Evolutionary conservation across 179 eudicot species (phyloP).

Genomic region (Heliamphora pulchella): DNA sequence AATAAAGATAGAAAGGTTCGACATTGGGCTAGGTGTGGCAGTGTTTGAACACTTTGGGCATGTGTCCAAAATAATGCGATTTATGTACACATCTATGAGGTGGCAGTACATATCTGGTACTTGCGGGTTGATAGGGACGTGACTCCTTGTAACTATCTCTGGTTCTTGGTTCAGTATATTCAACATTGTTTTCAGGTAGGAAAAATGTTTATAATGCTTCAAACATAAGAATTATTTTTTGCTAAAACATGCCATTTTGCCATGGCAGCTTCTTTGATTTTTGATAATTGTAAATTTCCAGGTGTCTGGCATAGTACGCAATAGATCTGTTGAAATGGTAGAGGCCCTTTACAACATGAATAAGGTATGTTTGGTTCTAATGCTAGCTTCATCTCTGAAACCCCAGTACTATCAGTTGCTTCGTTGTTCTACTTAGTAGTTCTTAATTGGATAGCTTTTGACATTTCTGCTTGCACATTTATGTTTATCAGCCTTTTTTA

Average conservation of each 20-base stretch:
- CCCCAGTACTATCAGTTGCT: not conserved
- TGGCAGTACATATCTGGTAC: too few species aligned
- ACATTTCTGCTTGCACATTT: not conserved
- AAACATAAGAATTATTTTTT: not conserved
- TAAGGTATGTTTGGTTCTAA: constrained; percentile 28
- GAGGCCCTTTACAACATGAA: constrained; percentile 56
- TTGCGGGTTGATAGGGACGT: too few species aligned
- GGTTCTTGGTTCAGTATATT: too few species aligned
- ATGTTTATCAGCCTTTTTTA: not conserved
- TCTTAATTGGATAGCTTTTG: not conserved
- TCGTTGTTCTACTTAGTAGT: not conserved
- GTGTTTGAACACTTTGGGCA: too few species aligned
- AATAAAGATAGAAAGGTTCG: too few species aligned
- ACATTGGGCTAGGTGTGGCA: too few species aligned
- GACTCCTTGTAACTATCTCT: too few species aligned
- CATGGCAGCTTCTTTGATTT: not conserved
- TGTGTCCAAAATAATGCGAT: too few species aligned
- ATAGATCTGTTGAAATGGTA: constrained; percentile 47
- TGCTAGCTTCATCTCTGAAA: not conserved
- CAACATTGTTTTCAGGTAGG: too few species aligned
- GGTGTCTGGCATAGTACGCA: constrained; percentile 37
- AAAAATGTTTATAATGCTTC: too few species aligned
- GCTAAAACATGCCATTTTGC: not conserved
- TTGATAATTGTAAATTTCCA: constrained; percentile 20
- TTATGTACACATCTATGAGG: too few species aligned